These are phyloP conservation scores for Ilex paraguariensis DNA, from an alignment of 305 asterid genomes.

Conservation along the genomic window DNA sequence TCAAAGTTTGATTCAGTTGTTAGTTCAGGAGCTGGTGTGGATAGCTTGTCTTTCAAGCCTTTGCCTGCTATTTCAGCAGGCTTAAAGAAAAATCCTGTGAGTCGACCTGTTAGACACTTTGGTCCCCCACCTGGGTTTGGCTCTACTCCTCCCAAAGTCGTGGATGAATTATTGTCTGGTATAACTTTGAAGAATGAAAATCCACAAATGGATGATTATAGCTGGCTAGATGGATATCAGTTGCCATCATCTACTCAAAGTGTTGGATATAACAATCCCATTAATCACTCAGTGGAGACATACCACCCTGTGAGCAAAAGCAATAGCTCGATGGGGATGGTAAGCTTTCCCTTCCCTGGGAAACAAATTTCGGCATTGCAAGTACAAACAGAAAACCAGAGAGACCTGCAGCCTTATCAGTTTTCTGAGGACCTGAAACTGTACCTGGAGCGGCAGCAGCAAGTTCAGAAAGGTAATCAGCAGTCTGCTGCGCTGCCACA, in stretches of 20 bases:
- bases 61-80: slow-evolving; percentile 46
- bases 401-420: slow-evolving; percentile 46
- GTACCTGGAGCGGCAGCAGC: slow-evolving; percentile 60
- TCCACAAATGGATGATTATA: slow-evolving; percentile 66
- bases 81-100: slow-evolving; percentile 74
- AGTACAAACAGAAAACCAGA: slow-evolving; percentile 50
- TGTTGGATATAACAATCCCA: slow-evolving; percentile 40
- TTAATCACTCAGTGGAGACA: slow-evolving; percentile 38
- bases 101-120: slow-evolving; percentile 75
- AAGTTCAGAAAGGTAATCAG: slow-evolving; percentile 50
- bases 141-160: slow-evolving; percentile 58
- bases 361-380: slow-evolving; percentile 50
- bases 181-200: slow-evolving; percentile 41
- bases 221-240: slow-evolving; percentile 84
- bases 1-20: slow-evolving; percentile 42
- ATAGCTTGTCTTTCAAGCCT: slow-evolving; percentile 33
- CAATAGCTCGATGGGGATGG: slow-evolving; percentile 41
- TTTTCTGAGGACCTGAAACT: slow-evolving; percentile 49
- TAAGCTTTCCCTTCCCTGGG: slow-evolving; percentile 77
- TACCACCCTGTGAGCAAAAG: slow-evolving; percentile 34
- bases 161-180: slow-evolving; percentile 45
- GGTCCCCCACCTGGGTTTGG: slow-evolving; percentile 99
- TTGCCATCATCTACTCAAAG: slow-evolving; percentile 51
- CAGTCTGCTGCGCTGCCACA: slow-evolving; percentile 54
- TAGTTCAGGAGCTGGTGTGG: slow-evolving; percentile 37